A percentile compares a stretch with the other conserved stretches of the same genome.
These are phyloP conservation scores for Moringa oleifera DNA, from an alignment of 345 rosid species.

Conservation along the genomic window DNA sequence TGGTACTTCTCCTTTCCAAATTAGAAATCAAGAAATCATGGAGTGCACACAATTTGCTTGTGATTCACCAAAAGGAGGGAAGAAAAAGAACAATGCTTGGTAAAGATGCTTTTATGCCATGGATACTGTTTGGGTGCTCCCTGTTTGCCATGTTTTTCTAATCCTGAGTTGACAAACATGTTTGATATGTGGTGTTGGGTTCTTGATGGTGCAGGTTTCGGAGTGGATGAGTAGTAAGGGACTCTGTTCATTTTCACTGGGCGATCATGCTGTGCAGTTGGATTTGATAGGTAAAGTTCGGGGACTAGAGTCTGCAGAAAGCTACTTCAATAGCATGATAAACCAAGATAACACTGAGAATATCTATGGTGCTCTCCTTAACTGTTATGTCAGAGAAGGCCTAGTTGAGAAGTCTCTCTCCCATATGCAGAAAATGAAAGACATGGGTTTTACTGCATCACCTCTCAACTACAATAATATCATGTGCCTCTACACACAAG, in stretches of 20 bases:
- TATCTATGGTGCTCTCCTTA: slow-evolving; percentile 41
- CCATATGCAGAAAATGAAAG: slow-evolving; percentile 36
- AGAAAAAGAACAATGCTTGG: background rate
- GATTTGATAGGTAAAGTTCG: slow-evolving; percentile 39
- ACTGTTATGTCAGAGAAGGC: slow-evolving; percentile 38
- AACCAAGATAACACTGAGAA: slow-evolving; percentile 28
- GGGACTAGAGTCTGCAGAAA: slow-evolving; percentile 34
- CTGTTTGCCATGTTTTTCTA: background rate
- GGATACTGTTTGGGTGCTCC: background rate
- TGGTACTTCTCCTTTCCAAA: no score
- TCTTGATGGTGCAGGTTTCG: slow-evolving; percentile 32
- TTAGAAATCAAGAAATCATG: no score
- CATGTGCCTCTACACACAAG: slow-evolving; percentile 30
- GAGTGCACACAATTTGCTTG: background rate
- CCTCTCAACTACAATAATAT: slow-evolving; percentile 30
- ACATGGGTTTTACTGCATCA: slow-evolving; percentile 25
- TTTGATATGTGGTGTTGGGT: background rate
- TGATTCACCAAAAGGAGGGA: background rate
- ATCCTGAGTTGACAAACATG: background rate
- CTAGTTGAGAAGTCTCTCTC: slow-evolving; percentile 35
- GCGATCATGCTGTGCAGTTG: slow-evolving; percentile 37
- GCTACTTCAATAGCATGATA: slow-evolving; percentile 28
- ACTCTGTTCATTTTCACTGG: slow-evolving; percentile 13
- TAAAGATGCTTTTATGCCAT: background rate
- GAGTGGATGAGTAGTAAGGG: slow-evolving; percentile 29